Evolutionary conservation across 2,329 filamentous ascomycete species (phyloP).

Genomic region (Ramularia collo-cygni): DNA sequence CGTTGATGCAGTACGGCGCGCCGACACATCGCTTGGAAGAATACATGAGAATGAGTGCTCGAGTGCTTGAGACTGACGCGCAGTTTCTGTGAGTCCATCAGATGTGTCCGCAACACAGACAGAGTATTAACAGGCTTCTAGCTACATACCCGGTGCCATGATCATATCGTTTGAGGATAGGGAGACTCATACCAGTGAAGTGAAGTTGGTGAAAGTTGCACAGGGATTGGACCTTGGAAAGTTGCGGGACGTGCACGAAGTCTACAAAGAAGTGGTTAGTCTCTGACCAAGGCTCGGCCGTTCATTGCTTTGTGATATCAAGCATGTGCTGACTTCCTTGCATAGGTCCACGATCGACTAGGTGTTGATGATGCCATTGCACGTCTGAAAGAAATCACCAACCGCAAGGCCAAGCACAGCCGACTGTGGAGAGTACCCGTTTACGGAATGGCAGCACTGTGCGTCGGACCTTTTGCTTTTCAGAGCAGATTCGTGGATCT

Average conservation of each 20-base stretch:
- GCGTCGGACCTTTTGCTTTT: conserved; percentile 75
- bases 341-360: conserved; percentile 60
- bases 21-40: conserved; percentile 88
- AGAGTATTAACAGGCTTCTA: no score
- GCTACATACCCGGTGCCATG: conserved; percentile 85
- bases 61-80: conserved; percentile 81
- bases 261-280: conserved; percentile 65
- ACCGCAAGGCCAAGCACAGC: conserved; percentile 48
- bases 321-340: conserved; percentile 5
- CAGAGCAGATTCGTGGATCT: conserved; percentile 69
- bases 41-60: conserved; percentile 82
- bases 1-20: conserved; percentile 83
- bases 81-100: conserved; percentile 65
- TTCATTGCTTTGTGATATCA: no score
- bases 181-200: conserved; percentile 68
- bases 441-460: conserved; percentile 69
- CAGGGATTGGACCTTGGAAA: conserved; percentile 70
- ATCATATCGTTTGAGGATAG: conserved; percentile 81
- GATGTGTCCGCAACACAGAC: no score
- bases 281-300: not conserved
- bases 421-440: conserved; percentile 50
- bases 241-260: conserved; percentile 65
- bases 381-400: conserved; percentile 56
- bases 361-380: conserved; percentile 63
- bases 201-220: conserved; percentile 62